phyloP scores from a whole-genome alignment of 208 protist genomes.

The Leishmania guyanensis region DNA sequence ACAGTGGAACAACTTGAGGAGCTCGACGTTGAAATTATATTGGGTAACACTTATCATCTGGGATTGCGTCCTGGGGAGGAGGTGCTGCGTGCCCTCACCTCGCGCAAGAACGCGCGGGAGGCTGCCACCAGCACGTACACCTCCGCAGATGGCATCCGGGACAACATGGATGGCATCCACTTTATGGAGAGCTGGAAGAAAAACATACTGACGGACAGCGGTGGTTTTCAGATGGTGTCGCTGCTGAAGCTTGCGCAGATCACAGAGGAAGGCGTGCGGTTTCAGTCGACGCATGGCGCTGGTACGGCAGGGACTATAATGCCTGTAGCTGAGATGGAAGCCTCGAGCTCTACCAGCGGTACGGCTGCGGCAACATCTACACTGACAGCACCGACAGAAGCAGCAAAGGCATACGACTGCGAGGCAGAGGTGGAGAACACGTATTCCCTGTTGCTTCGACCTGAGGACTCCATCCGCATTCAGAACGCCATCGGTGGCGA shows the following conservation, averaged over 20 bases:
- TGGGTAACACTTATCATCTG: slow-evolving; percentile 99
- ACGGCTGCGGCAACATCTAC: slow-evolving; percentile 2
- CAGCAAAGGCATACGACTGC: not conserved
- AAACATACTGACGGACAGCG: slow-evolving; percentile 97
- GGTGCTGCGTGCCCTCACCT: slow-evolving; percentile 70
- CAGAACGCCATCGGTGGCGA: slow-evolving; percentile 99
- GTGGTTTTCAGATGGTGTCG: slow-evolving; percentile 99
- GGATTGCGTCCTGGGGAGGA: slow-evolving; percentile 94
- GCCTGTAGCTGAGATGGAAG: slow-evolving; percentile 17
- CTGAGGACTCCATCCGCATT: slow-evolving; percentile 98
- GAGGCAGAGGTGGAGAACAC: slow-evolving; percentile 19
- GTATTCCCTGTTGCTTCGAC: slow-evolving; percentile 95
- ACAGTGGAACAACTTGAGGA: slow-evolving; percentile 94
- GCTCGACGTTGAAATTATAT: slow-evolving; percentile 95
- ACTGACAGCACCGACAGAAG: not conserved
- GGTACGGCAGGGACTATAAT: slow-evolving; percentile 12
- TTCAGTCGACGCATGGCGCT: slow-evolving; percentile 98
- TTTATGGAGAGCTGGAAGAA: slow-evolving; percentile 96
- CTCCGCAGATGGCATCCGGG: slow-evolving; percentile 38
- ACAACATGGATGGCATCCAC: slow-evolving; percentile 97
- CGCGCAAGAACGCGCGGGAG: slow-evolving; percentile 58
- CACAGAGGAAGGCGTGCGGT: slow-evolving; percentile 99
- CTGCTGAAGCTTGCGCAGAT: slow-evolving; percentile 96
- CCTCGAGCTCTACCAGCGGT: not conserved
- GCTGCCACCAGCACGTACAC: slow-evolving; percentile 16